Evolutionary conservation across 768 basidiomycete genomes (phyloP).

Genomic region (Erythrobasidium yunnanense): DNA sequence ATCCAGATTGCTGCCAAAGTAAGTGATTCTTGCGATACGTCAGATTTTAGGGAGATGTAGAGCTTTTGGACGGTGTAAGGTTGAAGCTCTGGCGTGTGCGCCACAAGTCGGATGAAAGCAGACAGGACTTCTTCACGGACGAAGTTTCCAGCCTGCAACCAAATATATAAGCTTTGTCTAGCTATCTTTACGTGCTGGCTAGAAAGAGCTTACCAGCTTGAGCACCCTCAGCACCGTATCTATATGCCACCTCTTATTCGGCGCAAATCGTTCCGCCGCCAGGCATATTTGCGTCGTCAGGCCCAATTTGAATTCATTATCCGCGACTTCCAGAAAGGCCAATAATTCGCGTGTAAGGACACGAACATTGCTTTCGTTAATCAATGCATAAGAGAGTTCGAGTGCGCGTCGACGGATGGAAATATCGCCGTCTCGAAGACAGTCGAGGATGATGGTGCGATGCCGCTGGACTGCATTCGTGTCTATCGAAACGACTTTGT

Average conservation of each 20-base stretch:
- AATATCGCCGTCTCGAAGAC: constrained; percentile 95
- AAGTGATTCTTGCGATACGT: constrained; percentile 92
- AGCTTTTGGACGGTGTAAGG: constrained; percentile 86
- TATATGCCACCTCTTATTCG: constrained; percentile 98
- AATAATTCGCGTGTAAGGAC: constrained; percentile 82
- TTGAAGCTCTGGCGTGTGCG: constrained; percentile 93
- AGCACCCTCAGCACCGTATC: constrained; percentile 88
- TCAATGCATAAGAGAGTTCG: constrained; percentile 90
- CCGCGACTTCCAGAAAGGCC: constrained; percentile 93
- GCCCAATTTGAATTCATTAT: constrained; percentile 95
- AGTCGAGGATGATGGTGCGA: constrained; percentile 96
- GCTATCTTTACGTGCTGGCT: neutral
- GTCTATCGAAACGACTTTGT: constrained; percentile 95
- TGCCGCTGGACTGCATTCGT: constrained; percentile 97
- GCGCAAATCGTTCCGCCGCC: constrained; percentile 90
- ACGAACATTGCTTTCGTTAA: constrained; percentile 87
- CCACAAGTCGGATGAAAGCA: constrained; percentile 86
- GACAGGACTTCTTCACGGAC: constrained; percentile 93
- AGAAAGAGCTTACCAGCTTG: constrained; percentile 57
- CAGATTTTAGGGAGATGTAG: constrained; percentile 71
- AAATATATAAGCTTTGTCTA: constrained; percentile 10
- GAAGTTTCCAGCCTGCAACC: constrained; percentile 79
- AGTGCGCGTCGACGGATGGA: constrained; percentile 93
- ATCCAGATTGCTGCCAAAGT: constrained; percentile 90
- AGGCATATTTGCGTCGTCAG: constrained; percentile 96